Percentiles rank a stretch among this genome's conserved stretches.
These are phyloP conservation scores for Pichia sp. DNA, from an alignment of 1,139 yeast species.

Conservation along the genomic window DNA sequence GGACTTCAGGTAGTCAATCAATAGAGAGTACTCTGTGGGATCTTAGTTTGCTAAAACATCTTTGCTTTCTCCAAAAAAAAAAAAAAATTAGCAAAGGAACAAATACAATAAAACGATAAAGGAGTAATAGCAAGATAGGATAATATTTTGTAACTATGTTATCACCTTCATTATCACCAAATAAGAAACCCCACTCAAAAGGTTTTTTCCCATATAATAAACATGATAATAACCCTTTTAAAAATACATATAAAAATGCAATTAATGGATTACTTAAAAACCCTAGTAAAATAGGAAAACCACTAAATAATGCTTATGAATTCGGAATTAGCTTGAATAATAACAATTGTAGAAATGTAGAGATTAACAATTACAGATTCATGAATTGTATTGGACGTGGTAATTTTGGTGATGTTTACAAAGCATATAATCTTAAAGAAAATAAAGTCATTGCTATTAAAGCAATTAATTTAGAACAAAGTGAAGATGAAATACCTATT, in stretches of 20 bases:
- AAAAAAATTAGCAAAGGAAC: no score
- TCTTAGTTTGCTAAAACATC: no score
- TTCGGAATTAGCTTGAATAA: no score
- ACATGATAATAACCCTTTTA: not conserved
- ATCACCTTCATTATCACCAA: not conserved
- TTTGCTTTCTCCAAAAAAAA: no score
- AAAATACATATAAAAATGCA: not conserved
- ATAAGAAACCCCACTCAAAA: no score
- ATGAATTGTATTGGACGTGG: conserved; percentile 72
- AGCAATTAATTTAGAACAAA: conserved; percentile 67
- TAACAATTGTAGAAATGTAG: not conserved
- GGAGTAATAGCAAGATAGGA: no score
- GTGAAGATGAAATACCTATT: conserved; percentile 64
- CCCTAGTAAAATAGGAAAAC: not conserved
- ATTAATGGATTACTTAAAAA: not conserved
- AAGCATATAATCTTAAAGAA: conserved; percentile 35
- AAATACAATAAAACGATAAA: no score
- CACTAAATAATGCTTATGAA: no score
- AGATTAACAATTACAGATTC: conserved; percentile 26
- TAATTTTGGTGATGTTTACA: conserved; percentile 81
- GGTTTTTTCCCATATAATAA: not conserved
- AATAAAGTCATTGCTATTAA: conserved; percentile 61
- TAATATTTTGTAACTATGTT: no score
- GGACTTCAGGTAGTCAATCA: no score
- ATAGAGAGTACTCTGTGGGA: no score